Base-by-base conservation (phyloP, 352 stramenopile species). In the Pythium periplocum region DNA sequence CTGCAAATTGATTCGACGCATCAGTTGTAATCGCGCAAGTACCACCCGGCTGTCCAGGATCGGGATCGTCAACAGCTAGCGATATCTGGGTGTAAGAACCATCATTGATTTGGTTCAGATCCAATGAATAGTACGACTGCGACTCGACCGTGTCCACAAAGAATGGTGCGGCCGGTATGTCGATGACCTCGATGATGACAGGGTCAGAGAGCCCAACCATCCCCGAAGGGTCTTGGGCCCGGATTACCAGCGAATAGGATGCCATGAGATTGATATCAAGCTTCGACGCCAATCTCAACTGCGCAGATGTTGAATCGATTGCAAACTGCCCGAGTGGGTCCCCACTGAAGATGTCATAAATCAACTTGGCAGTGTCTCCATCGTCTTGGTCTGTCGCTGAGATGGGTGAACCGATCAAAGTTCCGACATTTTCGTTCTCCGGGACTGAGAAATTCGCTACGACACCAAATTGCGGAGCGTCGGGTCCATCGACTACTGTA, bases 341-440 rank as follows among this genome's bases (percentile, higher is more conserved):
- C 4, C 75, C 75, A 17, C 69, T 73, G 30, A 53, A 61, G 43
- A 86, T 78, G 2, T 61, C 55, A 54, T 81, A 86, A 2, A 71
- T 52, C 1, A 86, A 62, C 0, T 62, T 46, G 7, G 56, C 36
- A 17, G 66, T 70, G 53, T 86, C 70, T 1, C 65, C 69, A 35
- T n/a, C 46, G 11, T 84, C 75, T 70, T 84, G 61, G 41, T 86
- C 75, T 2, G 55, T 64, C 35, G 76, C 72, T 10, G 57, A 68
- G 17, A 78, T 57, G 0, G 55, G 58, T 30, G 38, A 37, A n/a
- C 62, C 69, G 2, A 86, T 8, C 0, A 49, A 9, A 4, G 52
- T 48, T 1, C 56, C 56, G 4, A 62, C n/a, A 0, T 35, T 34
- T 48, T 48, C 10, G 38, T 61, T 42, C 51, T 73, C 64, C 2